These are phyloP conservation scores for Cystobasidiaceae sp. DNA, from an alignment of 1,284 basidiomycete genomes.

Conservation along the genomic window DNA sequence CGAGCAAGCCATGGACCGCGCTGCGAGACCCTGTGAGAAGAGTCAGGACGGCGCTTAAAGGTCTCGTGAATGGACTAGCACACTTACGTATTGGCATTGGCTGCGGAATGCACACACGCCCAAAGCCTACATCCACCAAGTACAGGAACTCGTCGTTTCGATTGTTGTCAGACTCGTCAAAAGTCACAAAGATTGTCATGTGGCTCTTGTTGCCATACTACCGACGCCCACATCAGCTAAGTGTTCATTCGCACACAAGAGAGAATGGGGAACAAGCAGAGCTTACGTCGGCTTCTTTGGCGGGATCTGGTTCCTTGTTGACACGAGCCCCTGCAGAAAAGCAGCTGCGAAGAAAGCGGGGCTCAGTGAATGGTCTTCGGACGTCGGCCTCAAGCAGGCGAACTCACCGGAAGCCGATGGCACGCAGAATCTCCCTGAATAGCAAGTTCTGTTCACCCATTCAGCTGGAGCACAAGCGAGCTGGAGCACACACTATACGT, in stretches of 20 bases:
- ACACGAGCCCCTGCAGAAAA: slow-evolving; percentile 15
- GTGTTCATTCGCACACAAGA: too few relatives aligned
- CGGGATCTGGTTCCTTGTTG: neutral
- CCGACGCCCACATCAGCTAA: too few relatives aligned
- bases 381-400: neutral
- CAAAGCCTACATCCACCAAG: slow-evolving; percentile 23
- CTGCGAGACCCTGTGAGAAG: neutral
- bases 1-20: slow-evolving; percentile 1
- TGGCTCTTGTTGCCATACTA: slow-evolving; percentile 15
- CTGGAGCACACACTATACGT: neutral
- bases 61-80: too few relatives aligned
- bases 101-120: neutral
- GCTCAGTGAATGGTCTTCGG: neutral
- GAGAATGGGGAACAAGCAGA: too few relatives aligned
- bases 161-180: slow-evolving; percentile 3
- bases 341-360: neutral
- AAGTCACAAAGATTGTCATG: slow-evolving; percentile 14
- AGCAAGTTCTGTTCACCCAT: slow-evolving; percentile 28
- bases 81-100: slow-evolving; percentile 20
- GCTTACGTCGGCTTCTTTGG: neutral
- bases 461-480: too few relatives aligned
- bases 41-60: neutral
- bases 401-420: slow-evolving; percentile 16
- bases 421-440: slow-evolving; percentile 16
- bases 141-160: slow-evolving; percentile 18